Percentiles rank a stretch among this genome's conserved stretches.
phyloP scores from a whole-genome alignment of 176 grass and related monocot species.

The Eragrostis nindensis region DNA sequence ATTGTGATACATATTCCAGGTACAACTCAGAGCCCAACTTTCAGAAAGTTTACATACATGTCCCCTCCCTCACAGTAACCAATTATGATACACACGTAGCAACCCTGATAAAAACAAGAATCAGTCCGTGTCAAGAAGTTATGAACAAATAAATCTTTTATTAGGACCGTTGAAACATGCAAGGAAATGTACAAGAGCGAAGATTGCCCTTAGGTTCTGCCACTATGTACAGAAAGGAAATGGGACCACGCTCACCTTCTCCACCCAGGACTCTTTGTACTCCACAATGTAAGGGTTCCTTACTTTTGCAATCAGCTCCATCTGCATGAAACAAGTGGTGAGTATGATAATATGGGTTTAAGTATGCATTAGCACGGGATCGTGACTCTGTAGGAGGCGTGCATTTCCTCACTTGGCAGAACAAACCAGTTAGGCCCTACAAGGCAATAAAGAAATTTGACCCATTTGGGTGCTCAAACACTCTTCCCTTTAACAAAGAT shows the following conservation, averaged over 20 bases:
- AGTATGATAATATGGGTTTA: not conserved
- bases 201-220: slow-evolving; percentile 33
- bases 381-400: not conserved
- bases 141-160: slow-evolving; percentile 18
- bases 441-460: not conserved
- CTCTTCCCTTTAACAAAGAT: not conserved
- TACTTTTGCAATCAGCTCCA: slow-evolving; percentile 94
- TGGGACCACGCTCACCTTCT: slow-evolving; percentile 67
- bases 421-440: not conserved
- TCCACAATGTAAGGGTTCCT: slow-evolving; percentile 92
- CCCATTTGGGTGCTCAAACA: not conserved
- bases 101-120: slow-evolving; percentile 66
- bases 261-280: slow-evolving; percentile 95
- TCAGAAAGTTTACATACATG: slow-evolving; percentile 71
- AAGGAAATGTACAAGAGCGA: slow-evolving; percentile 18
- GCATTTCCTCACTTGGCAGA: not conserved
- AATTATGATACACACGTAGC: slow-evolving; percentile 94
- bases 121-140: slow-evolving; percentile 17
- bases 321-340: slow-evolving; percentile 50
- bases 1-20: slow-evolving; percentile 1
- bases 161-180: slow-evolving; percentile 23
- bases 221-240: slow-evolving; percentile 32
- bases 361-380: not conserved
- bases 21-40: slow-evolving; percentile 26
- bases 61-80: slow-evolving; percentile 94